Percentiles rank a stretch among this genome's conserved stretches.
Conservation (phyloP, 192 early-diverging fungal genomes). For the Phlyctochytrium planicorne region DNA sequence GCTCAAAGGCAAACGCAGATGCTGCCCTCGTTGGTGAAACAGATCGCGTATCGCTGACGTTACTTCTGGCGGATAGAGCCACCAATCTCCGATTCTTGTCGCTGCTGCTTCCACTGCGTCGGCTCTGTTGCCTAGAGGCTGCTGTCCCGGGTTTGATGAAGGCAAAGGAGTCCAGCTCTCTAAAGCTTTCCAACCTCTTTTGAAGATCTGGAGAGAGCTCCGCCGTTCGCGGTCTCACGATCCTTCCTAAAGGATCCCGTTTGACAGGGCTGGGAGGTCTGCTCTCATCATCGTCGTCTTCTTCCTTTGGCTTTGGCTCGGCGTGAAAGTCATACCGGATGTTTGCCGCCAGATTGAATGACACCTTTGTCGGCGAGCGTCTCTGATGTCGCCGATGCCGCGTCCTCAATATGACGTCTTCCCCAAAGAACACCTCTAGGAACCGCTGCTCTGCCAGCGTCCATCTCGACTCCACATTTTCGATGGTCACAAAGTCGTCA, state of each 20-base stretch:
- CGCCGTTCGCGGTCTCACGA: constrained; percentile 21
- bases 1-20: not conserved
- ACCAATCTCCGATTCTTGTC: too few relatives aligned
- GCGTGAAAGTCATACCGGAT: constrained; percentile 23
- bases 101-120: not conserved
- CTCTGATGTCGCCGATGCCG: constrained; percentile 21
- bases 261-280: not conserved
- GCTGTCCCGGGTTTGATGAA: constrained; percentile 13
- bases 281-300: constrained; percentile 11
- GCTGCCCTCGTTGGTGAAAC: not conserved
- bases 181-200: constrained; percentile 8
- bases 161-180: constrained; percentile 22
- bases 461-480: constrained; percentile 9
- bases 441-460: constrained; percentile 22
- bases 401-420: constrained; percentile 18
- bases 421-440: constrained; percentile 24
- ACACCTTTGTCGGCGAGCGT: constrained; percentile 13
- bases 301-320: not conserved
- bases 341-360: constrained; percentile 20
- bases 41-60: too few relatives aligned
- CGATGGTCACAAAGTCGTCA: not conserved
- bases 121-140: not conserved
- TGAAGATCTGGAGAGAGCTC: constrained; percentile 19
- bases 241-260: constrained; percentile 3
- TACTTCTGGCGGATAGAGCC: too few relatives aligned